These are phyloP conservation scores for Trichoderma arundinaceum DNA, from an alignment of 2,329 filamentous ascomycete species.

Conservation along the genomic window DNA sequence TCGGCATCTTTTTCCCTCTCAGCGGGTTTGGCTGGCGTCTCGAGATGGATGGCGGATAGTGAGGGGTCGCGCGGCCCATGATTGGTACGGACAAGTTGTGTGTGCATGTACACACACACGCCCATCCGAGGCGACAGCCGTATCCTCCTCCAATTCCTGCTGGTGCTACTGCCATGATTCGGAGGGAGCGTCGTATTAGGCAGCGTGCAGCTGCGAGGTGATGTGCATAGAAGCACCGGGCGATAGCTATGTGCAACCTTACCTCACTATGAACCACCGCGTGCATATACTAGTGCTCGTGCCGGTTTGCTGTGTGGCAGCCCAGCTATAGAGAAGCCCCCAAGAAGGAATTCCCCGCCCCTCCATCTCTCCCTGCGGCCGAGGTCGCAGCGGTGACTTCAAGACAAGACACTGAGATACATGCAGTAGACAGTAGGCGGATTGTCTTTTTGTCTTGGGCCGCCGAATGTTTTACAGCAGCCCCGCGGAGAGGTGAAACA, in stretches of 20 bases:
- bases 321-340: background rate
- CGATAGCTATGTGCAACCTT: background rate
- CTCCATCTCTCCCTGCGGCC: background rate
- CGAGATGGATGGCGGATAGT: background rate
- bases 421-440: no score
- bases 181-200: constrained; percentile 2
- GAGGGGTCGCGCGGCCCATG: background rate
- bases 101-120: background rate
- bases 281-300: background rate
- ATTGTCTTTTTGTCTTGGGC: no score
- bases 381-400: no score
- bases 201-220: constrained; percentile 1
- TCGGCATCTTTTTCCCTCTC: background rate
- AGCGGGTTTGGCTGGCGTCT: background rate
- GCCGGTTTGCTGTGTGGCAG: background rate
- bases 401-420: no score
- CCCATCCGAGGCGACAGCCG: no score
- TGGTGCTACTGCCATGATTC: background rate
- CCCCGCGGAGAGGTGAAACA: no score
- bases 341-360: constrained; percentile 4
- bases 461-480: no score
- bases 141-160: no score
- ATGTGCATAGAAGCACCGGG: background rate
- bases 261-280: background rate
- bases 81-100: constrained; percentile 7